Conservation (phyloP, 2,329 filamentous ascomycete species). For the Neopestalotiopsis sp. region DNA sequence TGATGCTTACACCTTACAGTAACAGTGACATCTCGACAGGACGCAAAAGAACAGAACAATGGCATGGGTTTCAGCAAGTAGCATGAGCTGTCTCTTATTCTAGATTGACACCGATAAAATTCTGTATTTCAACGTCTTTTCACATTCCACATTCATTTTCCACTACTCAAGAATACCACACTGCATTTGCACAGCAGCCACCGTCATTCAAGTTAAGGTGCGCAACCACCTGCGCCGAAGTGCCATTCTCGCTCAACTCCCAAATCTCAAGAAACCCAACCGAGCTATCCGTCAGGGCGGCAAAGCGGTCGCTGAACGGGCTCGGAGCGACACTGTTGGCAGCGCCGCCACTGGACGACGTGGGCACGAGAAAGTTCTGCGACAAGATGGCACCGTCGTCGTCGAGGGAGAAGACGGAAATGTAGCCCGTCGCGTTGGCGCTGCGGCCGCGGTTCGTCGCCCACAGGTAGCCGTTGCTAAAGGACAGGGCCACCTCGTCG, state of each 20-base stretch:
- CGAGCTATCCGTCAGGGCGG: conserved; percentile 40
- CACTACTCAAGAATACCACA: conserved; percentile 24
- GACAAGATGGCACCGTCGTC: conserved; percentile 30
- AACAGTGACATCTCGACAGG: too few relatives aligned
- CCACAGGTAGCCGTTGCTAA: conserved; percentile 34
- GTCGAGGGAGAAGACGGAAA: conserved; percentile 37
- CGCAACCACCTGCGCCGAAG: conserved; percentile 22
- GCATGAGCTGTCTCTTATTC: too few relatives aligned
- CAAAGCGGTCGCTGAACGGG: conserved; percentile 36
- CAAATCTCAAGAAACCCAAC: conserved; percentile 40
- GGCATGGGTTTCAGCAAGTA: too few relatives aligned
- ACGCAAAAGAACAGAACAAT: too few relatives aligned
- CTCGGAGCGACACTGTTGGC: conserved; percentile 40
- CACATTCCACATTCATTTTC: too few relatives aligned
- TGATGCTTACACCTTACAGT: too few relatives aligned
- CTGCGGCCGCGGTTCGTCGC: conserved; percentile 32
- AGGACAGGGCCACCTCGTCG: conserved; percentile 37
- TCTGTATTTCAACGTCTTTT: too few relatives aligned
- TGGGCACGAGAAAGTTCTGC: conserved; percentile 37
- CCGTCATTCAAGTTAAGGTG: conserved; percentile 29
- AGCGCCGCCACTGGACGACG: conserved; percentile 38
- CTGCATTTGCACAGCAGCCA: conserved; percentile 33
- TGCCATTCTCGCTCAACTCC: conserved; percentile 30
- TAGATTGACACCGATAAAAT: too few relatives aligned
- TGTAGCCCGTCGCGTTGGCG: conserved; percentile 33